Evolutionary conservation across 768 basidiomycete species (phyloP).

Genomic region (Lanmaoa rubissima): DNA sequence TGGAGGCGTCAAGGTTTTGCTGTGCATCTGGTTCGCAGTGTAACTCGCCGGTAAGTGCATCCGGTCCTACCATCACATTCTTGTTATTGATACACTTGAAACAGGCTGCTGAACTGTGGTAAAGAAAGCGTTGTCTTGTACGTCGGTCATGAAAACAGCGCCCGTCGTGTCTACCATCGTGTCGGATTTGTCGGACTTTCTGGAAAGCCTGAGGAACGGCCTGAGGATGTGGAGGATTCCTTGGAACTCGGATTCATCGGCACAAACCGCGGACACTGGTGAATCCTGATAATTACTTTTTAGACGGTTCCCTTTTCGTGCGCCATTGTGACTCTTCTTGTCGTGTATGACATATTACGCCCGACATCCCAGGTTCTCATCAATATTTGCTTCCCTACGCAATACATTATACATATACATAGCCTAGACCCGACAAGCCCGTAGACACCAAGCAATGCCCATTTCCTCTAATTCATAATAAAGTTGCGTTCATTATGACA

Average conservation of each 20-base stretch:
- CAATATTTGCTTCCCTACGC: neutral
- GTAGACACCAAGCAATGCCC: neutral
- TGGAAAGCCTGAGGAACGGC: slow-evolving; percentile 31
- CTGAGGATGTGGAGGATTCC: slow-evolving; percentile 45
- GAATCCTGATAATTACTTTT: slow-evolving; percentile 5
- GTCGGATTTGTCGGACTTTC: slow-evolving; percentile 51
- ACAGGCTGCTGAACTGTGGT: slow-evolving; percentile 40
- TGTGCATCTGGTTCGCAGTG: slow-evolving; percentile 48
- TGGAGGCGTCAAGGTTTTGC: slow-evolving; percentile 50
- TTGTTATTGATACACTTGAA: neutral
- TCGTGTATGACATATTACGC: neutral
- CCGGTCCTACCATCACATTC: neutral
- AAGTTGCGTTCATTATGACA: neutral
- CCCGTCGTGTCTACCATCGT: slow-evolving; percentile 51
- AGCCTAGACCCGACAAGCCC: neutral
- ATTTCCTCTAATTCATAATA: neutral
- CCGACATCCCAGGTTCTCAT: neutral
- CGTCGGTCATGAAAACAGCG: slow-evolving; percentile 51
- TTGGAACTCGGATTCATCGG: slow-evolving; percentile 54
- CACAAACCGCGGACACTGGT: slow-evolving; percentile 54
- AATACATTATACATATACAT: neutral
- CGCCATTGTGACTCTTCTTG: neutral
- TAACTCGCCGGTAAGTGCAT: slow-evolving; percentile 41
- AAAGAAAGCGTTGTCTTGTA: slow-evolving; percentile 53
- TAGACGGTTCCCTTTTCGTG: neutral